Percentiles rank a stretch among this genome's conserved stretches.
Evolutionary conservation across 257 asterid species (phyloP).

Genomic region (Gynochthodes officinalis): DNA sequence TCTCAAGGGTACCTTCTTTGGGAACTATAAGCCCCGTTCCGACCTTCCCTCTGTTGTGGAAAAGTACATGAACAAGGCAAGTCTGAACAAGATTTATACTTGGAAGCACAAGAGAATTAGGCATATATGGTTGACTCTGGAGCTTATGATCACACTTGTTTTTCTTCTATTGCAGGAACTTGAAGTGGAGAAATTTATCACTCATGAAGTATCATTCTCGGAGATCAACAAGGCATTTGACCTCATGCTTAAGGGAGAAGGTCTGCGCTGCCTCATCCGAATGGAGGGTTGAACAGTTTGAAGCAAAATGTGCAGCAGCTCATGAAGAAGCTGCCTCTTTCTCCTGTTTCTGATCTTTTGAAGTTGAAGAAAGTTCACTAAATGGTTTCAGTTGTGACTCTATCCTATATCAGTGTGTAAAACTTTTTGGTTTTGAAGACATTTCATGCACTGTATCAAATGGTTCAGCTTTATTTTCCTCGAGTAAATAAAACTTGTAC

Average conservation of each 20-base stretch:
- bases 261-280: constrained; percentile 56
- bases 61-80: constrained; percentile 66
- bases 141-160: no score
- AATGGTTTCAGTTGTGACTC: not conserved
- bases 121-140: no score
- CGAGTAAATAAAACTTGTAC: no score
- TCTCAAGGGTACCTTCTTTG: constrained; percentile 76
- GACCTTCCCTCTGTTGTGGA: constrained; percentile 66
- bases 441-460: not conserved
- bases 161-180: constrained; percentile 38
- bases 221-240: constrained; percentile 76
- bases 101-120: no score
- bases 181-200: constrained; percentile 67
- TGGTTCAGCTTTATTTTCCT: no score
- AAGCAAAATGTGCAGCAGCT: not conserved
- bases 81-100: not conserved
- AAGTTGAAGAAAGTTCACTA: no score
- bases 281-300: constrained; percentile 25
- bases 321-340: not conserved
- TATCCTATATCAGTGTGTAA: no score
- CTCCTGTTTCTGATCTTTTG: no score
- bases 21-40: constrained; percentile 63
- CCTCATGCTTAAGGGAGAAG: constrained; percentile 59
- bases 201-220: constrained; percentile 43
- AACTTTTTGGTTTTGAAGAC: no score